A percentile compares a stretch with the other conserved stretches of the same genome.
These are phyloP conservation scores for Cystofilobasidium bisporidii DNA, from an alignment of 768 basidiomycete genomes.

Conservation along the genomic window DNA sequence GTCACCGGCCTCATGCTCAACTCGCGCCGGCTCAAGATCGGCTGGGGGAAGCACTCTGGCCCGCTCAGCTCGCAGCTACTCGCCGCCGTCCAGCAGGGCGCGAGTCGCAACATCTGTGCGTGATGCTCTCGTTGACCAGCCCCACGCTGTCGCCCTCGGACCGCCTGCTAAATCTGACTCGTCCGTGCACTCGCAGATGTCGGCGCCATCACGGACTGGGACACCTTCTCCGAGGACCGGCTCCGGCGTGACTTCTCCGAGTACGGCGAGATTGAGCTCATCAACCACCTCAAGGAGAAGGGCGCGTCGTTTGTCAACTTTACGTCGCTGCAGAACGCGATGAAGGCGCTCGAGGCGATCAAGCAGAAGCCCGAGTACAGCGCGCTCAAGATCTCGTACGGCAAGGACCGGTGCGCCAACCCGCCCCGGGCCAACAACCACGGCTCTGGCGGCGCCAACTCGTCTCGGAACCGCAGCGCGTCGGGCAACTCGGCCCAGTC, in stretches of 20 bases:
- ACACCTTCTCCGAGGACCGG: slow-evolving; percentile 77
- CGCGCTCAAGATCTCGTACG: slow-evolving; percentile 81
- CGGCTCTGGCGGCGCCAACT: neutral
- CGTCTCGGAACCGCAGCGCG: neutral
- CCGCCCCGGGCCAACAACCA: slow-evolving; percentile 11
- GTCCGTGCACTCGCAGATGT: too few species aligned
- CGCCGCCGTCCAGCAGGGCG: slow-evolving; percentile 80
- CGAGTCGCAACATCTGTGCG: slow-evolving; percentile 78
- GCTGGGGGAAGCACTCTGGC: slow-evolving; percentile 95
- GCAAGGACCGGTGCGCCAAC: slow-evolving; percentile 86
- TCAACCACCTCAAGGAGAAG: slow-evolving; percentile 44
- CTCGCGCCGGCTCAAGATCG: slow-evolving; percentile 88
- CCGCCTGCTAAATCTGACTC: too few species aligned
- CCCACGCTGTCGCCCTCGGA: neutral
- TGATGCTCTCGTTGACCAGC: neutral
- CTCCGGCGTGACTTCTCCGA: slow-evolving; percentile 88
- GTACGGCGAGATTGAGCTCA: slow-evolving; percentile 44
- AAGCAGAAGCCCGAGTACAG: slow-evolving; percentile 72
- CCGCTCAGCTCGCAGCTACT: slow-evolving; percentile 73
- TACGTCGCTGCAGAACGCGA: slow-evolving; percentile 86
- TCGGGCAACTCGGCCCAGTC: neutral
- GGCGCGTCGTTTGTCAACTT: slow-evolving; percentile 92
- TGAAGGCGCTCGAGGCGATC: slow-evolving; percentile 80
- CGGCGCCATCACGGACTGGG: slow-evolving; percentile 73
- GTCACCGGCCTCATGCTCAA: slow-evolving; percentile 83